phyloP scores from a whole-genome alignment of 176 grass and related monocot species.

The Carex littledalei region DNA sequence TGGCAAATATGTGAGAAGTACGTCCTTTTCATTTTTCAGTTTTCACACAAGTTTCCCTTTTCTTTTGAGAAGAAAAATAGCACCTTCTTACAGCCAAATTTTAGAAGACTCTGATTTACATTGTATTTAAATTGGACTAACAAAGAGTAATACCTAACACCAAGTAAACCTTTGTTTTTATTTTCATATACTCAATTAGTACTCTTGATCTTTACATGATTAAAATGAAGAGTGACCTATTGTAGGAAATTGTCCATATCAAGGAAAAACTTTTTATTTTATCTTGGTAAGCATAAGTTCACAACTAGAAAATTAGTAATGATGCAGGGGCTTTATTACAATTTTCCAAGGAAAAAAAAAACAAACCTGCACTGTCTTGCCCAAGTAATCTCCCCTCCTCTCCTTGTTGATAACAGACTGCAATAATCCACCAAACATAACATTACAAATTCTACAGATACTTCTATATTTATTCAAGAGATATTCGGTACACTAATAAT shows the following conservation, averaged over 20 bases:
- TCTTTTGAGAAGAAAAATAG: not conserved
- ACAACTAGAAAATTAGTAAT: not conserved
- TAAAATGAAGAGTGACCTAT: not conserved
- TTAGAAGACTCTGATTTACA: not conserved
- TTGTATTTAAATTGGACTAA: not conserved
- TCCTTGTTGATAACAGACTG: slow-evolving; percentile 96
- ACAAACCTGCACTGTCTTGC: slow-evolving; percentile 92
- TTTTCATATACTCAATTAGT: not conserved
- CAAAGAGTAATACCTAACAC: not conserved
- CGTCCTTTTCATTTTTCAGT: not conserved
- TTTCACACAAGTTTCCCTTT: not conserved
- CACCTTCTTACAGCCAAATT: not conserved
- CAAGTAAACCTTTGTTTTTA: not conserved
- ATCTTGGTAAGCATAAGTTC: no score
- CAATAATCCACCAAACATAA: slow-evolving; percentile 5
- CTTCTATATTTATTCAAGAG: not conserved
- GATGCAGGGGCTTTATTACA: not conserved
- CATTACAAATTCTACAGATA: not conserved
- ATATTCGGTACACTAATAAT: not conserved
- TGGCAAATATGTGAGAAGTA: not conserved
- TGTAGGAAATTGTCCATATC: not conserved
- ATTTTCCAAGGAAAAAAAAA: not conserved
- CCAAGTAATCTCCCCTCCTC: slow-evolving; percentile 92
- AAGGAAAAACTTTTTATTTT: no score
- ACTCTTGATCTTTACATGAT: not conserved